Base-by-base conservation (phyloP, 768 basidiomycete species). In the Termitomyces sp. region DNA sequence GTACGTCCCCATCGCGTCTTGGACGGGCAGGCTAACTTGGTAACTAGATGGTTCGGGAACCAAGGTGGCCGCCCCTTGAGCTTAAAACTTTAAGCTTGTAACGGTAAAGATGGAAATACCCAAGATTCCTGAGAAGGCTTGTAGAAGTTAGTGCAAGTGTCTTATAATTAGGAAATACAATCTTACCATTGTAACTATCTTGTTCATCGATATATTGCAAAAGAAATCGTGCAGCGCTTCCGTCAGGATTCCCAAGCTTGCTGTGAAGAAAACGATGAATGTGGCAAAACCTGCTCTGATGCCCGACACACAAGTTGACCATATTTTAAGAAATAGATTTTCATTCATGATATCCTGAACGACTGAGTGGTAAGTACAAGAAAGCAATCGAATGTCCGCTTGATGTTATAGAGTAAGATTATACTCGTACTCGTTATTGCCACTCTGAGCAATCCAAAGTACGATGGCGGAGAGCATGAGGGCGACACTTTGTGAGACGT, bases 401-500 rank as follows among this genome's bases (percentile, higher is more conserved):
- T 37, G 31, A n/a, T 37, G 31, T 73, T 65, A 91, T 56, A 92
- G 73, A 41, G 89, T 89, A 56, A 98, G 78, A 64, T 89, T 93
- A 70, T 96, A 98, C 68, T 98, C 94, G 73, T 96, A 97, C 71
- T 98, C 96, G 62, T 82, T 84, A 59, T 84, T 84, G 2, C 83
- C 79, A 60, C 82, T 92, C 77, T 96, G 94, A 4, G 94, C 91
- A 54, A 95, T 80, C 96, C 96, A 98, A 14, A 98, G 80, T 3
- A 97, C 83, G 59, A 95, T 81, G 1, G 89, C 86, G 17, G 93
- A 94, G 37, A 89, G 77, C 89, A 92, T 90, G 56, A 92, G 77
- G 4, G 84, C 83, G 14, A 90, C 84, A 66, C 94, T 96, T 77
- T 97, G 95, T 10, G 89, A 87, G n/a, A 98, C 93, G 70, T 94